Evolutionary conservation across 2,329 filamentous ascomycete genomes (phyloP).

Genomic region (Colletotrichum siamense): DNA sequence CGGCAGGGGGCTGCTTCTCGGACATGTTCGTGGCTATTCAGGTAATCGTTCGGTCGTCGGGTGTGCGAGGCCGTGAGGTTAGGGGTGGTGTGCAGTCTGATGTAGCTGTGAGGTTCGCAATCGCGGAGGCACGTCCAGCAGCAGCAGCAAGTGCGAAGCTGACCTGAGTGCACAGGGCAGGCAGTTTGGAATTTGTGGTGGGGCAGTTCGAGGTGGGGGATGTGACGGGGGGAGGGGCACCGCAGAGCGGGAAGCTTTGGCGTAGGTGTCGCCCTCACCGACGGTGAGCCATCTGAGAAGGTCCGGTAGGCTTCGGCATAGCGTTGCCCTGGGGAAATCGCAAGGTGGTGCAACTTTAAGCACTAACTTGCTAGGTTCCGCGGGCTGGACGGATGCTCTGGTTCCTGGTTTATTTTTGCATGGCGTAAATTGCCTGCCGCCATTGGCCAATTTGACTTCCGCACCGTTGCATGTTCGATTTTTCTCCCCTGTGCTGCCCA

Average conservation of each 20-base stretch:
- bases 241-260: background rate
- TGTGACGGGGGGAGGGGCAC: background rate
- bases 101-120: background rate
- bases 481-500: background rate
- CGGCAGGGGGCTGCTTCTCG: slow-evolving; percentile 62
- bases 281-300: slow-evolving; percentile 7
- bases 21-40: slow-evolving; percentile 52
- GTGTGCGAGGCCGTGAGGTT: background rate
- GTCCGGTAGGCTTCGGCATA: slow-evolving; percentile 18
- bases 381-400: slow-evolving; percentile 3
- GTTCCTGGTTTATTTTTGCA: slow-evolving; percentile 12
- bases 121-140: background rate
- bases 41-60: background rate
- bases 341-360: background rate
- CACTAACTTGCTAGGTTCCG: background rate
- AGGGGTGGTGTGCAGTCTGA: background rate
- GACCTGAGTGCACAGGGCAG: background rate
- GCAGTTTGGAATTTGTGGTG: slow-evolving; percentile 12
- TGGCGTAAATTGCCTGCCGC: background rate
- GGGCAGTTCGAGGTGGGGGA: slow-evolving; percentile 10
- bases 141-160: background rate
- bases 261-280: background rate
- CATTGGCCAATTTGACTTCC: slow-evolving; percentile 6
- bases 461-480: slow-evolving; percentile 5
- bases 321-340: background rate